Evolutionary conservation across 176 grass and related monocot species (phyloP), one percentile per base, ranked within the genome.

Genomic region (Paspalum notatum): DNA sequence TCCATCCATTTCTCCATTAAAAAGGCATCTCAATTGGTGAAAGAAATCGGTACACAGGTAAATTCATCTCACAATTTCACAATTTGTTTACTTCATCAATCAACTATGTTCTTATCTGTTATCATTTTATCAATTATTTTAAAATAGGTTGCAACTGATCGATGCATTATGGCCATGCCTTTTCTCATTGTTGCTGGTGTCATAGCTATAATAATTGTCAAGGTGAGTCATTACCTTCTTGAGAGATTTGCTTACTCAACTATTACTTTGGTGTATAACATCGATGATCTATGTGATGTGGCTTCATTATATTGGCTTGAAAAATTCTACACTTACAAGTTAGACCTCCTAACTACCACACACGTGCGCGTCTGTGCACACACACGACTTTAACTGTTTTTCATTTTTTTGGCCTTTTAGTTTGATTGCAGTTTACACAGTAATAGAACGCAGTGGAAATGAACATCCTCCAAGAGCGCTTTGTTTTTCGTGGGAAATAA

Each of bases 1-100:
- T 98, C 95, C 18, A 98, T 98, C 42, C 95, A 98, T 90, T 98
- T 98, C 85, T 98, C 92, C 57, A 85, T 98, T 52, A 98, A 98
- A 76, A 98, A 94, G 70, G 92, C 95, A 78, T 92, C 95, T n/a
- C 47, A 94, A 55, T 76, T 98, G 73, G 92, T 94, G 81, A 98
- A 94, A 83, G 95, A 98, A 89, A 90, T 98, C 46, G 92, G 95
- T 78, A 91, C 88, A 77, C 92, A 94, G 90, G 92, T 92, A 62
- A 78, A 67, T 78, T 27, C 13, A 5, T 49, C 40, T 66, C 53
- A 56, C 69, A 22, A 22, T 22, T 64, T 76, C 27, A n/a, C n/a
- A n/a, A n/a, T n/a, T n/a, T n/a, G n/a, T 60, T 59, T 20, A 60
- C 49, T 68, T 66, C n/a, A 6, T 54, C 11, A 47, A 53, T 22